Base-by-base conservation (phyloP, 163 green algal species). In the Scenedesmus sp. region DNA sequence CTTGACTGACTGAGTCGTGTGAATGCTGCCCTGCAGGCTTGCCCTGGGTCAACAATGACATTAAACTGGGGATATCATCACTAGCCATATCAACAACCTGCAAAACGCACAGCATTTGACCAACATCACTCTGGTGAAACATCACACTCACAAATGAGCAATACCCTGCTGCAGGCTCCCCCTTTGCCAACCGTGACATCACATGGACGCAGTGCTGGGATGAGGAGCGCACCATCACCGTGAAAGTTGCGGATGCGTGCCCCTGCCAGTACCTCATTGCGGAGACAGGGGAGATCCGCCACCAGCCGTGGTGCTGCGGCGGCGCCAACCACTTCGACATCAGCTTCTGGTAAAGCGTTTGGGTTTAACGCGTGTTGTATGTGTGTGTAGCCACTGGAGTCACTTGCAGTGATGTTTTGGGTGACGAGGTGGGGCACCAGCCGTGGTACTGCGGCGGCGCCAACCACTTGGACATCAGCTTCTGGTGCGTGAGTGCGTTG, bases 221-320 rank as follows among this genome's bases (percentile, higher is more conserved):
- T 55, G 87, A 91, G 8, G 54, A 59, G 46, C 5, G n/a, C 4
- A 15, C 16, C 26, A 87, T 91, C 55, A 91, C 20, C 5, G 74
- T 91, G 12, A 18, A 74, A 8, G 15, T 91, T 52, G 87, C 18
- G 15, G 87, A 91, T 55, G 74, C 87, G 6, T 91, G 87, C 23
- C 87, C 87, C 34, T 91, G 87, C 59, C 62, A 87, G 34, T 91
- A 91, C 74, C 34, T n/a, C 34, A 86, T 91, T 26, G 52, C 57
- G n/a, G 52, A 86, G 12, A 77, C 57, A 10, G 56, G 57, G 0
- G 84, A 89, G 84, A 74, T 91, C 2, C 59, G 74, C 10, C 74
- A 64, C 23, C 87, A 91, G 55, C 20, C 70, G 18, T 91, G 87
- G 87, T 91, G 87, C 74, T 91, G 87, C n/a, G 87, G 87, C 5